Evolutionary conservation across 129 eudicot species (phyloP).

Genomic region (Pulicaria dysenterica): DNA sequence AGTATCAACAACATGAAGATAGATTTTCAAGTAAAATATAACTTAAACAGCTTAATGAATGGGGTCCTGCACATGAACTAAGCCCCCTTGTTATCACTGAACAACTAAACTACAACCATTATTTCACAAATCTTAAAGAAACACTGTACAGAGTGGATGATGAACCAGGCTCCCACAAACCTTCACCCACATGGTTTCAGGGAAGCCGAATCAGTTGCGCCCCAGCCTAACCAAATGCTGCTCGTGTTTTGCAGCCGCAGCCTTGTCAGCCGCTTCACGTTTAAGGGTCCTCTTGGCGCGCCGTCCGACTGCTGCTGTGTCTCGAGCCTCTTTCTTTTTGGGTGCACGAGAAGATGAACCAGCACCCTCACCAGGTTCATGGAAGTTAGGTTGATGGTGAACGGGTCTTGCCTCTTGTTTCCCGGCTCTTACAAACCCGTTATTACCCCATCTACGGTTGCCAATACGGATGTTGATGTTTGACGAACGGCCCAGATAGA

Average conservation of each 20-base stretch:
- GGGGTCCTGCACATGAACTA: slow-evolving; percentile 26
- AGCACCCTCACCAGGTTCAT: slow-evolving; percentile 49
- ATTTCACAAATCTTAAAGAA: slow-evolving; percentile 35
- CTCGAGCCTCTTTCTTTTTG: slow-evolving; percentile 47
- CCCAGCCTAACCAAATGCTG: slow-evolving; percentile 72
- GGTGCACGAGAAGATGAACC: slow-evolving; percentile 76
- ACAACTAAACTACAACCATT: slow-evolving; percentile 38
- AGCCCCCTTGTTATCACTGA: slow-evolving; percentile 18
- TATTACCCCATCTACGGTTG: slow-evolving; percentile 86
- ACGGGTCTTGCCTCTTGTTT: slow-evolving; percentile 77
- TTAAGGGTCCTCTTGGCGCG: slow-evolving; percentile 79
- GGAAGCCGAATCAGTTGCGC: slow-evolving; percentile 35
- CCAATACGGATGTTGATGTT: slow-evolving; percentile 72
- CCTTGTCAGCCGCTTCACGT: slow-evolving; percentile 94
- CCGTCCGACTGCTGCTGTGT: slow-evolving; percentile 58
- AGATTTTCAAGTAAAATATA: not conserved
- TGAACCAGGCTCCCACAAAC: slow-evolving; percentile 5
- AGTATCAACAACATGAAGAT: slow-evolving; percentile 11
- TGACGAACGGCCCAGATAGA: slow-evolving; percentile 52
- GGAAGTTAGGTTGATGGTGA: slow-evolving; percentile 33
- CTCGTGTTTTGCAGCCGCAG: slow-evolving; percentile 80
- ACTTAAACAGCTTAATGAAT: slow-evolving; percentile 5
- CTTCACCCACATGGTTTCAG: not conserved
- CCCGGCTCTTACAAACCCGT: slow-evolving; percentile 74
- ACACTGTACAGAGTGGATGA: slow-evolving; percentile 43